Evolutionary conservation across 2,329 filamentous ascomycete species (phyloP).

Genomic region (Remersonia thermophila): DNA sequence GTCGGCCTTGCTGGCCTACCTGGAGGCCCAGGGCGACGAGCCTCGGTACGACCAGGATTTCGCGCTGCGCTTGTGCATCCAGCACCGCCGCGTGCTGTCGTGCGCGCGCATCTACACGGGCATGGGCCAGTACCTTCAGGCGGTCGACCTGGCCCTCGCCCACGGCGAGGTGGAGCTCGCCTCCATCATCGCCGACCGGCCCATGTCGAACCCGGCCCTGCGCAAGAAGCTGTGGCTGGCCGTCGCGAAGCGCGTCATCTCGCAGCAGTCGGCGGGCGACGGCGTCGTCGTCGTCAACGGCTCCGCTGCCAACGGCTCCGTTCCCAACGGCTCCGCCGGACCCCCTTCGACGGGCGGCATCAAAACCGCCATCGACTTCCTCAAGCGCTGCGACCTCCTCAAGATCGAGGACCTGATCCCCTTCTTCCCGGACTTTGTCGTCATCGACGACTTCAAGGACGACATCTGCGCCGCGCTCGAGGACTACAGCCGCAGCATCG

Average conservation of each 20-base stretch:
- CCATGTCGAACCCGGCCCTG: slow-evolving; percentile 63
- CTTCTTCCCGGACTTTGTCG: slow-evolving; percentile 96
- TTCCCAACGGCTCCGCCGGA: too few relatives aligned
- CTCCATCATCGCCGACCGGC: slow-evolving; percentile 74
- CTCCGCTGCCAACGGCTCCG: too few relatives aligned
- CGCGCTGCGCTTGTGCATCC: slow-evolving; percentile 86
- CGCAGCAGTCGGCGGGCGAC: slow-evolving; percentile 45
- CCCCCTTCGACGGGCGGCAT: too few relatives aligned
- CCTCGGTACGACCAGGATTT: slow-evolving; percentile 91
- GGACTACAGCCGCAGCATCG: slow-evolving; percentile 85
- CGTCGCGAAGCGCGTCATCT: slow-evolving; percentile 88
- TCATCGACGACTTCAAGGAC: slow-evolving; percentile 98
- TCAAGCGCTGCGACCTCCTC: slow-evolving; percentile 80
- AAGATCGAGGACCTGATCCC: slow-evolving; percentile 95
- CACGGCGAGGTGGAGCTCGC: slow-evolving; percentile 86
- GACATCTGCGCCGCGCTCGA: slow-evolving; percentile 92
- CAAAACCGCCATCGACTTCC: slow-evolving; percentile 85
- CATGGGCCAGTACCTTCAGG: slow-evolving; percentile 89
- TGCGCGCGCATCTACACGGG: slow-evolving; percentile 95
- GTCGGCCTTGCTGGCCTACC: slow-evolving; percentile 71
- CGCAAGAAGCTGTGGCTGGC: slow-evolving; percentile 93
- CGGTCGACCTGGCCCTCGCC: slow-evolving; percentile 82
- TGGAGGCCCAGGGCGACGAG: slow-evolving; percentile 80
- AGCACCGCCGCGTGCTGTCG: slow-evolving; percentile 82
- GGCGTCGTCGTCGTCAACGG: too few relatives aligned